Percentiles rank a stretch among this genome's conserved stretches.
phyloP scores from a whole-genome alignment of 257 asterid genomes.

The Solanum virginianum region DNA sequence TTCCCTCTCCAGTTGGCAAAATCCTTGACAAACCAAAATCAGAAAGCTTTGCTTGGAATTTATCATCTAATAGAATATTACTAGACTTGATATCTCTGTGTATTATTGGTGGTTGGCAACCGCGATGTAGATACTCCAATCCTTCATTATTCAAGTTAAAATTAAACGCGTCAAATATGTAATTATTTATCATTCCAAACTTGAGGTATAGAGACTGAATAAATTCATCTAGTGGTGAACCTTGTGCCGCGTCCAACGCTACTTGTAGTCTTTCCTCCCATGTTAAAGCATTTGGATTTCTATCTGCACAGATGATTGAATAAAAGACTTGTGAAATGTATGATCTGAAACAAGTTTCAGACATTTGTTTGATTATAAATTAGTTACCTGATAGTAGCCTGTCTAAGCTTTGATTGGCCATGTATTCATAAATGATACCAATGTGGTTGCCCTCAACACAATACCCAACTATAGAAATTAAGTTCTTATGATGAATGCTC shows the following conservation, averaged over 20 bases:
- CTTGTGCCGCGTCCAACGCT: conserved; percentile 13
- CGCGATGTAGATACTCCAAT: conserved; percentile 32
- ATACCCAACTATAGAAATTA: conserved; percentile 7
- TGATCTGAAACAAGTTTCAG: not conserved
- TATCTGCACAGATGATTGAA: not conserved
- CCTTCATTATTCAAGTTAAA: conserved; percentile 4
- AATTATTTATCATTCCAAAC: not conserved
- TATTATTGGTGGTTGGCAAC: conserved; percentile 28
- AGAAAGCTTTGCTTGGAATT: conserved; percentile 25
- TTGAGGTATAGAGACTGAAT: not conserved
- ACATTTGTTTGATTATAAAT: not conserved
- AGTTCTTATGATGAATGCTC: conserved; percentile 3
- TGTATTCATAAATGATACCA: conserved; percentile 3
- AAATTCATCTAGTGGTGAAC: not conserved
- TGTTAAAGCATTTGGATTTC: conserved; percentile 7
- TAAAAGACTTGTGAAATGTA: not conserved
- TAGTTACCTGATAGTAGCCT: conserved; percentile 3
- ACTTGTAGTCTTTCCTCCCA: conserved; percentile 28
- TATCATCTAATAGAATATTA: conserved; percentile 17
- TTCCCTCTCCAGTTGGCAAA: conserved; percentile 5
- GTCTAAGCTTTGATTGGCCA: conserved; percentile 2
- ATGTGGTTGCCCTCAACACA: conserved; percentile 2
- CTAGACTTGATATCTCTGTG: conserved; percentile 33
- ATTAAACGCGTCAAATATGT: not conserved
- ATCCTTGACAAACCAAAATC: conserved; percentile 37